Percentiles rank a stretch among this genome's conserved stretches.
Evolutionary conservation across 2,329 filamentous ascomycete species (phyloP).

Genomic region (Aspergillus pseudoterreus): DNA sequence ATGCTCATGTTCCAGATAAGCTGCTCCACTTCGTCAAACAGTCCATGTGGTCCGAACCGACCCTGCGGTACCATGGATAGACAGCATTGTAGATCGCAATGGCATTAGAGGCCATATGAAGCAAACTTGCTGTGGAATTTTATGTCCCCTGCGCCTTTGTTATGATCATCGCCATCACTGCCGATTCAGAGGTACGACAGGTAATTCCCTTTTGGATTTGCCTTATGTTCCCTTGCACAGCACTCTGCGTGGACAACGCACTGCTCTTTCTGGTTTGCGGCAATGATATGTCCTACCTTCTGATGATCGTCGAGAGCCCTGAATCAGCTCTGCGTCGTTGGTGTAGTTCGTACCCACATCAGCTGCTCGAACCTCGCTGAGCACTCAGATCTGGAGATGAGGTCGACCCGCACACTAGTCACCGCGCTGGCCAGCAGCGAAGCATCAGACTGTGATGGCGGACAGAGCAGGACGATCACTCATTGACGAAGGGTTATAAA

Average conservation of each 20-base stretch:
- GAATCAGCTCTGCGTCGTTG: not conserved
- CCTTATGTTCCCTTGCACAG: not conserved
- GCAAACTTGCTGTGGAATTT: no score
- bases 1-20: no score
- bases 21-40: no score
- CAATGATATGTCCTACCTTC: not conserved
- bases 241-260: not conserved
- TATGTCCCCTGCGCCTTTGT: not conserved
- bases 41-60: no score
- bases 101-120: no score
- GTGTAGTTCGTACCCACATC: not conserved
- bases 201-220: not conserved
- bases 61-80: no score
- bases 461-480: not conserved
- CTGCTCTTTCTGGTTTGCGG: not conserved
- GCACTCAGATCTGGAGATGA: not conserved
- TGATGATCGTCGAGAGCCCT: not conserved
- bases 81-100: no score
- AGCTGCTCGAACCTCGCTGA: no score
- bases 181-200: not conserved
- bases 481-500: slow-evolving; percentile 12
- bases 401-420: not conserved
- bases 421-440: not conserved
- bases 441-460: not conserved
- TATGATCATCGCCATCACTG: not conserved